A percentile compares a stretch with the other conserved stretches of the same genome.
These are phyloP conservation scores for Penicillium concentricum DNA, from an alignment of 2,329 filamentous ascomycete species.

Conservation along the genomic window DNA sequence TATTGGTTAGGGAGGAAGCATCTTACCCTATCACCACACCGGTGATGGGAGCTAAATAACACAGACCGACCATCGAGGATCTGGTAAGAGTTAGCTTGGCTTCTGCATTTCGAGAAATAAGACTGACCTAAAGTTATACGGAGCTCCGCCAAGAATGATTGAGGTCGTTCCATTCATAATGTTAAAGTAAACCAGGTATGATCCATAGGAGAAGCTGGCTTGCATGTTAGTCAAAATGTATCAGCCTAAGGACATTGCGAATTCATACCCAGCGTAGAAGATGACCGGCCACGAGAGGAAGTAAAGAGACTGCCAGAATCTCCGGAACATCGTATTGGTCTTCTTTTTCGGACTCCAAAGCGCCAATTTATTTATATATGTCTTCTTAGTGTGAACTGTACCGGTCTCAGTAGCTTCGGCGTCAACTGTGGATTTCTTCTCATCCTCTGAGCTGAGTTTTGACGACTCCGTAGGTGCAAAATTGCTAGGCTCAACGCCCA, in stretches of 20 bases:
- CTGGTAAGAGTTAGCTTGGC: constrained; percentile 23
- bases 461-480: constrained; percentile 5
- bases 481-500: constrained; percentile 11
- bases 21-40: constrained; percentile 34
- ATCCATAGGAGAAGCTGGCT: constrained; percentile 39
- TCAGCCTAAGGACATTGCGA: neutral
- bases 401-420: neutral
- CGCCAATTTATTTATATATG: constrained; percentile 35
- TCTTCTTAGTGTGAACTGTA: constrained; percentile 19
- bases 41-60: constrained; percentile 38
- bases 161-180: constrained; percentile 42
- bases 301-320: constrained; percentile 34
- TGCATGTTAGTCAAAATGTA: constrained; percentile 2
- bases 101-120: no score
- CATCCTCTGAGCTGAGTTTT: constrained; percentile 10
- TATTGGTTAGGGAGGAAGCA: neutral
- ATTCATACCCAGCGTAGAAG: constrained; percentile 37
- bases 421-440: constrained; percentile 20
- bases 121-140: constrained; percentile 39
- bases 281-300: constrained; percentile 41
- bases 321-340: constrained; percentile 35
- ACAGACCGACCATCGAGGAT: constrained; percentile 40
- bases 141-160: constrained; percentile 34
- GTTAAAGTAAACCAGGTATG: constrained; percentile 42
- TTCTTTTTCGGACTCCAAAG: constrained; percentile 28